Conservation (phyloP, 192 early-diverging fungal genomes). For the Coemansia sp. region DNA sequence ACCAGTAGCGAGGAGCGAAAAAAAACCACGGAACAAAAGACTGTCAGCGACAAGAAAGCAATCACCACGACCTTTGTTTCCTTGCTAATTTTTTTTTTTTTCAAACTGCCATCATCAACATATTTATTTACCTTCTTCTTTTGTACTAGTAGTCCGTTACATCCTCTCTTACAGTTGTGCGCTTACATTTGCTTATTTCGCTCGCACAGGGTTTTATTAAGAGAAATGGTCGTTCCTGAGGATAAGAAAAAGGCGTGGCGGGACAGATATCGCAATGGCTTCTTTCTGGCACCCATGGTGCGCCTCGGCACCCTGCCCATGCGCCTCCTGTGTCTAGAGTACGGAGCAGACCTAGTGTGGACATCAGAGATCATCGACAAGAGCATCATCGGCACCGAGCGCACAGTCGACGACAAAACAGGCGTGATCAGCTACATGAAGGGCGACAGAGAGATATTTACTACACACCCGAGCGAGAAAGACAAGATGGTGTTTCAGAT, state of each 20-base stretch:
- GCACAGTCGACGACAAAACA: conserved; percentile 66
- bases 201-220: no score
- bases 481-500: conserved; percentile 84
- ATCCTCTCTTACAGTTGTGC: background rate
- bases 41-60: background rate
- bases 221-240: no score
- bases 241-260: conserved; percentile 5
- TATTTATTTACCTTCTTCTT: background rate
- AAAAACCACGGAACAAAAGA: background rate
- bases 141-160: background rate
- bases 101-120: background rate
- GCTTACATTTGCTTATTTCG: no score
- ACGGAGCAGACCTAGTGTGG: conserved; percentile 94
- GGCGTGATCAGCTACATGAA: conserved; percentile 78
- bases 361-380: conserved; percentile 88
- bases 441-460: conserved; percentile 59
- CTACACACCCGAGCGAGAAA: conserved; percentile 75
- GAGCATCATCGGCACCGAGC: conserved; percentile 66
- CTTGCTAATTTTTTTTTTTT: background rate
- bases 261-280: conserved; percentile 42
- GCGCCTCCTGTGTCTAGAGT: conserved; percentile 76
- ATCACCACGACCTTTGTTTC: background rate
- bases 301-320: conserved; percentile 88
- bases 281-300: conserved; percentile 97
- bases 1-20: no score